Evolutionary conservation across 129 eudicot species (phyloP), one percentile per base, ranked within the genome.

Genomic region (Helianthus tuberosus): DNA sequence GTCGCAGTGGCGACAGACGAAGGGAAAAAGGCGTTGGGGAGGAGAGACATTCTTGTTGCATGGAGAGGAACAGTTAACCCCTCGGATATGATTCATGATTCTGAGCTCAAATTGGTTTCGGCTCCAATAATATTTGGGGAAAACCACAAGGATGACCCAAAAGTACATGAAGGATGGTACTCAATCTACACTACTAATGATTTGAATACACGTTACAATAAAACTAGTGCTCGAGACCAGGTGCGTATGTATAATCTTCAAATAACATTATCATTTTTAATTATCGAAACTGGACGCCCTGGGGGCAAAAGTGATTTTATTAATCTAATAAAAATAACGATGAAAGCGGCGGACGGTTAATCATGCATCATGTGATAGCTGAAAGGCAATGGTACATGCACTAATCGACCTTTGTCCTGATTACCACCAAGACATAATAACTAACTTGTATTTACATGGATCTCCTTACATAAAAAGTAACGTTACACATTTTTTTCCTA

Each of bases 1-100:
- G 52, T 83, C 0, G 91, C 80, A 4, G 91, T 80, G 61, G 72
- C 80, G 6, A 75, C 77, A 0, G 91, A 86, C 27, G 80, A 80
- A 17, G 88, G 85, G 75, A 69, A 69, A 52, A 60, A 67, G 14
- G 77, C 8, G 38, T 66, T 86, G 23, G 91, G 91, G 13, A 59
- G 91, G 57, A 74, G 91, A 71, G 91, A 86, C 43, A 86, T 86
- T 57, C 12, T 86, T 53, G 48, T 86, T 15, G 82, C 60, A 16
- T 84, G 91, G 91, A 87, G 91, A 68, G 91, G 91, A 6, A 75
- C 82, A 3, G 62, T 75, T 1, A 74, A 81, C 73, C 50, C 78
- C 13, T 72, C 81, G 51, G 91, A 87, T 67, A 75, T 83, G 82
- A 62, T 68, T 72, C 60, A 84, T 52, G 86, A 84, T 62, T 27